Base-by-base conservation (phyloP, 2,329 filamentous ascomycete species). In the Zelopaecilomyces penicillatus region DNA sequence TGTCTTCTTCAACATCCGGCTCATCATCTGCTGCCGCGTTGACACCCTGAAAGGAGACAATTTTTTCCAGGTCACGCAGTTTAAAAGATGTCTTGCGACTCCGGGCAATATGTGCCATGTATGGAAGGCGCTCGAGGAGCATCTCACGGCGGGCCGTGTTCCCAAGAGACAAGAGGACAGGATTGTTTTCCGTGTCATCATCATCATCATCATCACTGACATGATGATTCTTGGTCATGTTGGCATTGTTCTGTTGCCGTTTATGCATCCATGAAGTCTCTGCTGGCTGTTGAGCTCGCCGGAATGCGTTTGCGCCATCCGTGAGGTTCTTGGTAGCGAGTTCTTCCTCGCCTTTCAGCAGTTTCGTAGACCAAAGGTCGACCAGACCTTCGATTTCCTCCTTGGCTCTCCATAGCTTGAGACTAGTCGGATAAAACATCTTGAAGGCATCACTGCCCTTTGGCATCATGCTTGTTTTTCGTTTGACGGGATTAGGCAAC, bases 401-500 rank as follows among this genome's bases (percentile, higher is more conserved):
- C 50, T 80, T 84, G 44, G 81, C 76, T 48, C 83, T 77, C 88
- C 90, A 95, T 8, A 96, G 65, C 54, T 88, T 88, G 36, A 95
- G 68, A 44, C 85, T 88, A 0, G 82, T 82, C 0, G 93, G 93
- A 57, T 93, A 98, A 54, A 90, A 94, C 87, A 98, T 95, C 58
- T 86, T 90, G 66, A 82, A 83, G 1, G 85, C 77, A 56, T 89
- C 86, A 34, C 55, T 70, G 63, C 52, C 65, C 59, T 48, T 72
- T 62, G 57, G 67, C 55, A 58, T 56, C 57, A 68, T 54, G 56
- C 62, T 57, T 54, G 69, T 61, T 72, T 73, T 74, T n/a, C 82
- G 76, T 60, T 87, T 91, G 7, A 98, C 93, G 0, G 91, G 91
- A 54, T 78, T 78, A 2, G 93, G 93, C 2, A 98, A 74, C 7